These are phyloP conservation scores for Auricularia heimuer DNA, from an alignment of 768 basidiomycete genomes.

Conservation along the genomic window DNA sequence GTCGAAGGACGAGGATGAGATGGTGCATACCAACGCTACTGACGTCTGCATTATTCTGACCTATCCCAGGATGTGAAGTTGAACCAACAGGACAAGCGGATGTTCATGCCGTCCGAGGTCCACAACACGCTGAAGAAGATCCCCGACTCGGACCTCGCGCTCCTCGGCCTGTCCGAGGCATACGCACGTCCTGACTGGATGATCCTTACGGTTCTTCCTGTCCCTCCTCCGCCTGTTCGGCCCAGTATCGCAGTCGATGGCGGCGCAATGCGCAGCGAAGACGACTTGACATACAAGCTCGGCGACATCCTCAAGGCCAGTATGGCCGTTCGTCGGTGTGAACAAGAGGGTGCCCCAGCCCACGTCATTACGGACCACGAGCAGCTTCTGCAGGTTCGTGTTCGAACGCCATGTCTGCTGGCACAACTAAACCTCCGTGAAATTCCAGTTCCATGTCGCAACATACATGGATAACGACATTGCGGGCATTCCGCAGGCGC, in stretches of 20 bases:
- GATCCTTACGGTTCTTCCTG: slow-evolving; percentile 96
- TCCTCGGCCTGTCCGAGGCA: slow-evolving; percentile 87
- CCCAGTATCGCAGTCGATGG: slow-evolving; percentile 97
- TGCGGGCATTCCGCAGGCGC: slow-evolving; percentile 91
- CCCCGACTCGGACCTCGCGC: slow-evolving; percentile 73
- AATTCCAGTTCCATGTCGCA: slow-evolving; percentile 83
- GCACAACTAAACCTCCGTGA: slow-evolving; percentile 5
- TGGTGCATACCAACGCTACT: slow-evolving; percentile 22
- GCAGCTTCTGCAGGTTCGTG: slow-evolving; percentile 79
- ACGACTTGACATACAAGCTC: slow-evolving; percentile 96
- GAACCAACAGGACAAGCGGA: slow-evolving; percentile 70
- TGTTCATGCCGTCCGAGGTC: slow-evolving; percentile 79
- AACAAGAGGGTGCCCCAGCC: slow-evolving; percentile 93
- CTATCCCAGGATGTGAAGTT: slow-evolving; percentile 60
- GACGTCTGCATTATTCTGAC: background rate
- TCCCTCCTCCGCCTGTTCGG: slow-evolving; percentile 95
- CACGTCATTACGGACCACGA: slow-evolving; percentile 95
- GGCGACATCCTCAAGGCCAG: slow-evolving; percentile 95
- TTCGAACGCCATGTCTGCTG: background rate
- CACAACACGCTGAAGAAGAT: slow-evolving; percentile 95
- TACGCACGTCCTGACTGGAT: slow-evolving; percentile 99
- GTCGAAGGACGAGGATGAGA: slow-evolving; percentile 85
- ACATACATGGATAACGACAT: slow-evolving; percentile 99
- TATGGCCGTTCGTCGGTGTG: slow-evolving; percentile 81
- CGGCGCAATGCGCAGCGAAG: slow-evolving; percentile 92